Evolutionary conservation across 306 rosid genomes (phyloP), one percentile per base, ranked within the genome.

Genomic region (Purshia tridentata): DNA sequence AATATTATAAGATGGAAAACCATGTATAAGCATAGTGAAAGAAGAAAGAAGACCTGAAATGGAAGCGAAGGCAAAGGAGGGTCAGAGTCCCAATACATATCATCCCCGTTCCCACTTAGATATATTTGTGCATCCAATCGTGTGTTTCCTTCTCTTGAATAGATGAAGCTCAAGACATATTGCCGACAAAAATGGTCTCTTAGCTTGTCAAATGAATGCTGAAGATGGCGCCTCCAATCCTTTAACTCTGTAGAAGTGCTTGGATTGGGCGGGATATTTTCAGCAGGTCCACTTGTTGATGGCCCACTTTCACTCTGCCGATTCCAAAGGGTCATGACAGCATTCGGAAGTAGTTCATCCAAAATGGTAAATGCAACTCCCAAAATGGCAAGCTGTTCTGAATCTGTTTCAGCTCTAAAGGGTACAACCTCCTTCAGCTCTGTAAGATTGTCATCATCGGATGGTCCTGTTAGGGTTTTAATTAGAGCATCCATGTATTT

Each of bases 221-320:
- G 99, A 83, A 94, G 90, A 77, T 83, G 91, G 74, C 96, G 96
- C 77, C 77, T 94, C 99, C 99, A 94, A 55, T 94, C 97, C 85
- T 94, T 94, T 18, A 94, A 81, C 72, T 89, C 98, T 20, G 72
- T 70, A 75, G 77, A 72, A 79, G 85, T 82, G 78, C 80, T 88
- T 66, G 84, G 73, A 77, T 72, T 85, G 64, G 88, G 77, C 65
- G 72, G 78, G 45, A 72, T 69, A 78, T 60, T 86, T 74, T 91
- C 96, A 48, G 67, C 40, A 45, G 65, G 72, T 75, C 80, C 88
- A 71, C 81, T 79, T 74, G 80, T 86, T 80, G 81, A 76, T 69
- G 81, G 94, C 69, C 76, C 84, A 73, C 72, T 76, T 77, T 78
- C 89, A 81, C 78, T 84, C 72, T 81, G 90, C 74, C 29, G 83